Evolutionary conservation across 2,329 filamentous ascomycete species (phyloP).

Genomic region (Aspergillus fijiensis): DNA sequence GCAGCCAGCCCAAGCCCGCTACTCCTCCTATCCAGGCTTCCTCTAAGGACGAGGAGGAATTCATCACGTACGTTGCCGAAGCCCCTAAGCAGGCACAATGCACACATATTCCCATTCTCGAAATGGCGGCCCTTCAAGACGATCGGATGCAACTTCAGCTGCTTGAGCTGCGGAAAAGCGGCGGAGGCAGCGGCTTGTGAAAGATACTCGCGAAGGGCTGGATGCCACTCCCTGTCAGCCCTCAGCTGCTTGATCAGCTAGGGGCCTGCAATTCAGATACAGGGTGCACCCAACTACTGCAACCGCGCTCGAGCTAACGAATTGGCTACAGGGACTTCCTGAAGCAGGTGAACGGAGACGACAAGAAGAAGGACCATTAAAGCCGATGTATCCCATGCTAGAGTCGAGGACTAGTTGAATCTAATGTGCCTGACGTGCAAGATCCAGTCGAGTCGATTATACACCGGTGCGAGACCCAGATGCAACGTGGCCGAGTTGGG

Average conservation of each 20-base stretch:
- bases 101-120: no score
- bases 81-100: no score
- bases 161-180: no score
- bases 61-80: slow-evolving; percentile 59
- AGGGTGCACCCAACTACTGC: background rate
- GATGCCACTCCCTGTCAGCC: no score
- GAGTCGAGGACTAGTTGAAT: slow-evolving; percentile 12
- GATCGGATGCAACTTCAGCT: no score
- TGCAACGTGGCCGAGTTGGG: background rate
- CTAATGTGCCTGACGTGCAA: background rate
- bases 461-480: background rate
- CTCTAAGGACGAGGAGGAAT: slow-evolving; percentile 67
- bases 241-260: no score
- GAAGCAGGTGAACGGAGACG: slow-evolving; percentile 50
- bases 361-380: slow-evolving; percentile 47
- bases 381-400: slow-evolving; percentile 7
- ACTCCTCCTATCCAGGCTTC: slow-evolving; percentile 62
- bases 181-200: no score
- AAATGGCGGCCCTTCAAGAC: no score
- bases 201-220: no score
- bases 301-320: slow-evolving; percentile 1
- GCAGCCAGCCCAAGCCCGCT: slow-evolving; percentile 45
- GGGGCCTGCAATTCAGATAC: no score
- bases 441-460: background rate
- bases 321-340: slow-evolving; percentile 48